phyloP scores from a whole-genome alignment of 2,329 filamentous ascomycete genomes.

The Thielaviopsis musarum region DNA sequence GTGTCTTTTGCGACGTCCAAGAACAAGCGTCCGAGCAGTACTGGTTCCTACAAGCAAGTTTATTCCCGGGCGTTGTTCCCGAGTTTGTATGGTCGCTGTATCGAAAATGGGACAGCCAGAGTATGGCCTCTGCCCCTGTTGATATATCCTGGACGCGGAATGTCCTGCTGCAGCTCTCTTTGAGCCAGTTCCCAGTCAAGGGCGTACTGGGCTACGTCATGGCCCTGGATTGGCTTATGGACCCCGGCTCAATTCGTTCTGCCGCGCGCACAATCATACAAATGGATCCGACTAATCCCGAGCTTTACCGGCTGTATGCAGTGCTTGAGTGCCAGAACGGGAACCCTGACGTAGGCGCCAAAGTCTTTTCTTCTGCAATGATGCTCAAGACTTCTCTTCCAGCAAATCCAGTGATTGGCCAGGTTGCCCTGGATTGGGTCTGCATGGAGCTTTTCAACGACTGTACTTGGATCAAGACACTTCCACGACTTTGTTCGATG shows the following conservation, averaged over 20 bases:
- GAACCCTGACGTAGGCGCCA: conserved; percentile 39
- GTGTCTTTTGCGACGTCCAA: not conserved
- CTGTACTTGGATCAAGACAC: conserved; percentile 15
- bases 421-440: conserved; percentile 31
- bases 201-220: conserved; percentile 51
- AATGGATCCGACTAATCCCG: conserved; percentile 41
- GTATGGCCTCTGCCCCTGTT: conserved; percentile 8
- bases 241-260: conserved; percentile 43
- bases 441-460: conserved; percentile 43
- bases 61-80: conserved; percentile 4
- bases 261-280: conserved; percentile 60
- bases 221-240: conserved; percentile 44
- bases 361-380: conserved; percentile 45
- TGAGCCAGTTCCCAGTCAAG: conserved; percentile 18
- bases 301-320: conserved; percentile 66
- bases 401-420: conserved; percentile 3
- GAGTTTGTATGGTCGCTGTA: not conserved
- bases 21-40: not conserved
- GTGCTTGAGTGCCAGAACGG: conserved; percentile 47
- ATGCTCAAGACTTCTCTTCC: not conserved
- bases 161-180: conserved; percentile 41
- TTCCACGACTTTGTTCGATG: conserved; percentile 25
- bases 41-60: not conserved
- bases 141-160: conserved; percentile 33
- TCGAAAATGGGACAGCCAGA: not conserved